phyloP scores from a whole-genome alignment of 1,284 basidiomycete genomes.

The Porodaedalea pini region DNA sequence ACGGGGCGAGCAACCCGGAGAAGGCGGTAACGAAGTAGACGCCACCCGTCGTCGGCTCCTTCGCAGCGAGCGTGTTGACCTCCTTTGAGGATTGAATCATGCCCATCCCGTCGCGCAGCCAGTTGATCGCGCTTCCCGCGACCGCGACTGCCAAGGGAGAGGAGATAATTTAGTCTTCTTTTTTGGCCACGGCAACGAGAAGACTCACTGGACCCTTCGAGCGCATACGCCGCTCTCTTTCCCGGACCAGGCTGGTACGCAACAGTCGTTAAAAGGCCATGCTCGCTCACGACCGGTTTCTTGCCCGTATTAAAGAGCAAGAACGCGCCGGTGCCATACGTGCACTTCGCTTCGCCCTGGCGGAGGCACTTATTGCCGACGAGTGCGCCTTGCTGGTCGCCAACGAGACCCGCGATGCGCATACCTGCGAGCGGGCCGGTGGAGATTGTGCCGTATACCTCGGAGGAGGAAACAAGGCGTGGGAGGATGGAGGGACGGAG shows the following conservation, averaged over 20 bases:
- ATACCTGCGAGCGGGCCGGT: conserved; percentile 72
- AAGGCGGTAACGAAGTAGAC: conserved; percentile 98
- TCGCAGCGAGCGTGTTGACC: conserved; percentile 81
- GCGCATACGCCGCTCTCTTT: conserved; percentile 82
- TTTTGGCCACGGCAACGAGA: not conserved
- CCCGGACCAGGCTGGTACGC: conserved; percentile 89
- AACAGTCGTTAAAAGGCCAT: conserved; percentile 90
- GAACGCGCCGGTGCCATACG: conserved; percentile 96
- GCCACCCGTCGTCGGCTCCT: conserved; percentile 83
- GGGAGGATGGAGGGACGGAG: conserved; percentile 80
- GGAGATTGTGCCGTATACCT: conserved; percentile 82
- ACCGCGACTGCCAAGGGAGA: conserved; percentile 70
- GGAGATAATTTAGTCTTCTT: not conserved
- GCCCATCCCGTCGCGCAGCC: conserved; percentile 89
- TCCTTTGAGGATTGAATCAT: conserved; percentile 81
- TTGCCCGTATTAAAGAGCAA: conserved; percentile 90
- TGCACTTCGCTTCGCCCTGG: conserved; percentile 88
- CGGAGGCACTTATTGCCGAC: conserved; percentile 93
- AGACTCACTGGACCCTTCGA: conserved; percentile 86
- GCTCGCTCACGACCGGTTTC: conserved; percentile 80
- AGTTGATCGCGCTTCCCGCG: conserved; percentile 93
- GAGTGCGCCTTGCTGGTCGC: conserved; percentile 95
- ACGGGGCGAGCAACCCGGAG: conserved; percentile 86
- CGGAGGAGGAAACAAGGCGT: conserved; percentile 85
- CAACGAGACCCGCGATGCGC: conserved; percentile 87